Base-by-base conservation (phyloP, 352 stramenopile genomes). In the Phytophthora cactorum region DNA sequence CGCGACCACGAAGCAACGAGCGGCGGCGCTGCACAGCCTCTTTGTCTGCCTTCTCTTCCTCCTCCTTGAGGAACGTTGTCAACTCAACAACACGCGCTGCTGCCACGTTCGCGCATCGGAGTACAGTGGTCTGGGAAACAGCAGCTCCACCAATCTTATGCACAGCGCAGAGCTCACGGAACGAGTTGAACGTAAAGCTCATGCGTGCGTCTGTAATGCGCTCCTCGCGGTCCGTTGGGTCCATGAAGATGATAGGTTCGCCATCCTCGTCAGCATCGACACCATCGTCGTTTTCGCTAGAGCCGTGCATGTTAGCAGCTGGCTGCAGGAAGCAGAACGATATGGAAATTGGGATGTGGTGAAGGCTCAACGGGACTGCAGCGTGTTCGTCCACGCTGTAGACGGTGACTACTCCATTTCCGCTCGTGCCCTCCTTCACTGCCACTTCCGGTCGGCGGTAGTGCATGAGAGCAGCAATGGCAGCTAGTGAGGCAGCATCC, bases 311-410 rank as follows among this genome's bases (percentile, higher is more conserved):
- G 3, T 52, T 72, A n/a, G 53, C 51, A 65, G 50, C 27, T 34
- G 68, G 59, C 57, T 91, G 70, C 25, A 94, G 56, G 38, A 94
- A 92, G 74, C 84, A 88, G 57, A 98, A 98, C n/a, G 93, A 98
- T 52, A 98, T 89, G 25, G 91, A 97, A 44, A 99, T 85, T n/a
- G 96, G 96, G 36, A 97, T 94, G 80, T 98, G 96, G 81, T 98
- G 96, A 59, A 99, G 79, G 66, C 92, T 97, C 31, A 98, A 75
- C 22, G 95, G 93, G 36, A 97, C 85, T 55, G 96, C 93, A 34
- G 91, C 89, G 61, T 98, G 88, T 55, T 98, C 91, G 54, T 92
- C 87, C 50, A 92, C 79, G 74, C 72, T 89, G 79, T 97, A 90
- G 27, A 97, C 81, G 7, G 83, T 90, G 25, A 90, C 61, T 17